Evolutionary conservation across 225 moss, liverwort and hornwort genomes (phyloP).

Genomic region (Straminergon stramineum): DNA sequence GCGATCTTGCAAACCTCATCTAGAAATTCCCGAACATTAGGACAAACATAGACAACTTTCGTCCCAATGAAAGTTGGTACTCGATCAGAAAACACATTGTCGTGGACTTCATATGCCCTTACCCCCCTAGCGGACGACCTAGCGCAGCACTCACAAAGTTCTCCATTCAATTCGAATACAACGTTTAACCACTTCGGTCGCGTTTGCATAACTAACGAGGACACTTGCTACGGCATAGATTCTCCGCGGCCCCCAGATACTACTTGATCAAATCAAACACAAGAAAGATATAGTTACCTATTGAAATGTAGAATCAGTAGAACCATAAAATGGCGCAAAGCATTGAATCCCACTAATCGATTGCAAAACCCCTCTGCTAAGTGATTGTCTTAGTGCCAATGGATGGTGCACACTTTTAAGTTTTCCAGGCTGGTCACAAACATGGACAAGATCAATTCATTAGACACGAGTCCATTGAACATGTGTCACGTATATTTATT

Average conservation of each 20-base stretch:
- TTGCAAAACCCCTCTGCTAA: no score
- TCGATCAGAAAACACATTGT: neutral
- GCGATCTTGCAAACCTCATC: neutral
- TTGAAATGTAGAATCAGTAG: neutral
- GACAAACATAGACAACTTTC: neutral
- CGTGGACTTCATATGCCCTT: neutral
- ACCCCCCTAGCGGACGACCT: no score
- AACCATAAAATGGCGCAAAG: no score
- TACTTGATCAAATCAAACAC: neutral
- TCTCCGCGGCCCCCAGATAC: neutral
- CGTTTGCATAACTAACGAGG: neutral
- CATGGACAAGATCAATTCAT: no score
- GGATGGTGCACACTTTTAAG: no score
- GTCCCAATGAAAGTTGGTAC: neutral
- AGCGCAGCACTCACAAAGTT: no score
- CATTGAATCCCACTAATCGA: no score
- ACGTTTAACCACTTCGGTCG: neutral
- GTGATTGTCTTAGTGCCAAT: no score
- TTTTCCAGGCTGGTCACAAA: no score
- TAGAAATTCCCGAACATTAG: neutral
- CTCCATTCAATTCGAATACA: no score
- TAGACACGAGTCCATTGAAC: no score
- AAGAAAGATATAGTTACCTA: neutral
- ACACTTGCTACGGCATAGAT: neutral
- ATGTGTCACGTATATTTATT: no score